These are phyloP conservation scores for Aquilaria agallochum DNA, from an alignment of 441 rosid species.

Conservation along the genomic window DNA sequence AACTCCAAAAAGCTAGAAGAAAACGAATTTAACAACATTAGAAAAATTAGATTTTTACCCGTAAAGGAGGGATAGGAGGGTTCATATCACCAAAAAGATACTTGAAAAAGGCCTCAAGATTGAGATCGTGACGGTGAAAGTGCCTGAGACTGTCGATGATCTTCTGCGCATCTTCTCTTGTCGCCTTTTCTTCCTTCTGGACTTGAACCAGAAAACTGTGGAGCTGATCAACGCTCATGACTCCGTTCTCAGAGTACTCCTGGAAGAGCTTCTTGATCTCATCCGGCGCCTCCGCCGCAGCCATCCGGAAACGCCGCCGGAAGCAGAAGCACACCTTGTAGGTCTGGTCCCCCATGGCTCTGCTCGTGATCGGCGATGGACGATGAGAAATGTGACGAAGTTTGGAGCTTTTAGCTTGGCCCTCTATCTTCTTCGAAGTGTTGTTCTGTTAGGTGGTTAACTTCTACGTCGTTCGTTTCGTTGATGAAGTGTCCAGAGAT, in stretches of 20 bases:
- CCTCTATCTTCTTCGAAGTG: no score
- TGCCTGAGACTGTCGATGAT: constrained; percentile 42
- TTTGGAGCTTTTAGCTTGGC: no score
- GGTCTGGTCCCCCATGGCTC: constrained; percentile 69
- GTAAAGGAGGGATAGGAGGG: constrained; percentile 50
- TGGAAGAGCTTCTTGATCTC: constrained; percentile 63
- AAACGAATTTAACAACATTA: no score
- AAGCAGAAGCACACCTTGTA: constrained; percentile 83
- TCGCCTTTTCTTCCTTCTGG: constrained; percentile 56
- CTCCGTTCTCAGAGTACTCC: constrained; percentile 58
- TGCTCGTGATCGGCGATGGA: not conserved
- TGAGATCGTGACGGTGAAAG: constrained; percentile 55
- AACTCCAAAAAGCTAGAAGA: no score
- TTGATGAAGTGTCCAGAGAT: no score
- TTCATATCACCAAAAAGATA: constrained; percentile 56
- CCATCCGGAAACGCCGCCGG: constrained; percentile 50
- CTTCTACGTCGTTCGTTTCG: no score
- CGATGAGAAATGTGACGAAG: constrained; percentile 5
- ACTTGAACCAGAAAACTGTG: constrained; percentile 58
- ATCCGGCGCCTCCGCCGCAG: constrained; percentile 60
- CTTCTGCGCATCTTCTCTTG: constrained; percentile 67
- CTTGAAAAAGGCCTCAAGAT: constrained; percentile 72
- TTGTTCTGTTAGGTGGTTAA: no score
- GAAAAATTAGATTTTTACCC: constrained; percentile 31
- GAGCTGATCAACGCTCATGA: constrained; percentile 57